Evolutionary conservation across 139 green algal species (phyloP).

Genomic region (Monoraphidium neglectum): DNA sequence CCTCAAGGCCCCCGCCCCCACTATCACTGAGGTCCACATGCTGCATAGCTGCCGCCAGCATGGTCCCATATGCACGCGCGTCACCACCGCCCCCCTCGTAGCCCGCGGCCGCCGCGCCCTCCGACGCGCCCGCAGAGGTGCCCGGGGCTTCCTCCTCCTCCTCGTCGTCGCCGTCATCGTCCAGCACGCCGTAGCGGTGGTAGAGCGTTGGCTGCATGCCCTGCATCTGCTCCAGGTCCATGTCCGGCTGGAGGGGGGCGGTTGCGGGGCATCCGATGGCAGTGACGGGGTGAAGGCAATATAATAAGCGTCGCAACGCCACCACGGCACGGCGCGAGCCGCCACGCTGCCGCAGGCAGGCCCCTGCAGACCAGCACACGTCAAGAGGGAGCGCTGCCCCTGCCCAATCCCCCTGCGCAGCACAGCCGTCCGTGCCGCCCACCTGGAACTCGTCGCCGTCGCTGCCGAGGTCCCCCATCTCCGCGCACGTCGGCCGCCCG

Average conservation of each 20-base stretch:
- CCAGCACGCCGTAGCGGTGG: constrained; percentile 55
- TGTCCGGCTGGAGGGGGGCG: constrained; percentile 59
- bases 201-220: constrained; percentile 59
- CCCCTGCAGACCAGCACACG: background rate
- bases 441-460: constrained; percentile 65
- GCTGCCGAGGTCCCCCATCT: constrained; percentile 47
- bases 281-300: too few relatives aligned
- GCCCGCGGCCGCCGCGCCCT: background rate
- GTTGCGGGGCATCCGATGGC: too few relatives aligned
- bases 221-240: constrained; percentile 62
- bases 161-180: constrained; percentile 54
- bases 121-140: background rate
- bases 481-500: constrained; percentile 51
- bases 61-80: constrained; percentile 14
- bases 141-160: constrained; percentile 43
- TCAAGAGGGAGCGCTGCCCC: background rate
- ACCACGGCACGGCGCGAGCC: too few relatives aligned
- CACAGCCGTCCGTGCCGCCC: constrained; percentile 22
- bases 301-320: too few relatives aligned
- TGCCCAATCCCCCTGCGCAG: background rate
- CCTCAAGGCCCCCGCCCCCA: background rate
- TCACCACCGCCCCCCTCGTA: constrained; percentile 5
- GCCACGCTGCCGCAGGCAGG: background rate
- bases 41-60: background rate
- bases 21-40: background rate